phyloP scores from a whole-genome alignment of 345 rosid species.

The Hirschfeldia incana region DNA sequence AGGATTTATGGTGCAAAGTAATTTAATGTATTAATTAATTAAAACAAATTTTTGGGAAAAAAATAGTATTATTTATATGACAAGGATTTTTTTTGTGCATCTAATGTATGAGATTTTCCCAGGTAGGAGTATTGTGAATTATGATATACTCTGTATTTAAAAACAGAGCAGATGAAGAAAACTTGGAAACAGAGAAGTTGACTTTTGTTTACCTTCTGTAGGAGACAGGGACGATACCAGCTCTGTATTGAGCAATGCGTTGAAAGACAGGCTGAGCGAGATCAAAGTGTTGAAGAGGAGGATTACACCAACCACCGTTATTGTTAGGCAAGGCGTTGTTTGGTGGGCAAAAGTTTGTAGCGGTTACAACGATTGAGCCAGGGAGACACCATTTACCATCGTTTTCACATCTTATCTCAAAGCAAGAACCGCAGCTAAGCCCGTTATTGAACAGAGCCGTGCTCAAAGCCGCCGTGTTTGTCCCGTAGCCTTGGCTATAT shows the following conservation, averaged over 20 bases:
- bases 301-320: constrained; percentile 73
- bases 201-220: constrained; percentile 46
- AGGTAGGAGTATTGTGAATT: background rate
- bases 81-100: too few species aligned
- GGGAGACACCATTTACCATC: constrained; percentile 64
- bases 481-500: constrained; percentile 65
- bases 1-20: background rate
- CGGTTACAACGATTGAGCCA: constrained; percentile 53
- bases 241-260: constrained; percentile 55
- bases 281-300: constrained; percentile 63
- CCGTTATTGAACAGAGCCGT: constrained; percentile 61
- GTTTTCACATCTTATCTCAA: constrained; percentile 55
- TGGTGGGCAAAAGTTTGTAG: constrained; percentile 70
- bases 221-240: constrained; percentile 61
- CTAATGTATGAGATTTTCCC: background rate
- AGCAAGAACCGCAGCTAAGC: constrained; percentile 66
- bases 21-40: too few species aligned
- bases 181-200: background rate
- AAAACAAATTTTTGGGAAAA: background rate
- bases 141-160: background rate
- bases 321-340: constrained; percentile 54
- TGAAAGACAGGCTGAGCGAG: constrained; percentile 64
- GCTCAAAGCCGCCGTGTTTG: constrained; percentile 66
- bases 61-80: too few species aligned
- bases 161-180: constrained; percentile 16